Conservation (phyloP, 345 rosid genomes). For the Citrus inodora region DNA sequence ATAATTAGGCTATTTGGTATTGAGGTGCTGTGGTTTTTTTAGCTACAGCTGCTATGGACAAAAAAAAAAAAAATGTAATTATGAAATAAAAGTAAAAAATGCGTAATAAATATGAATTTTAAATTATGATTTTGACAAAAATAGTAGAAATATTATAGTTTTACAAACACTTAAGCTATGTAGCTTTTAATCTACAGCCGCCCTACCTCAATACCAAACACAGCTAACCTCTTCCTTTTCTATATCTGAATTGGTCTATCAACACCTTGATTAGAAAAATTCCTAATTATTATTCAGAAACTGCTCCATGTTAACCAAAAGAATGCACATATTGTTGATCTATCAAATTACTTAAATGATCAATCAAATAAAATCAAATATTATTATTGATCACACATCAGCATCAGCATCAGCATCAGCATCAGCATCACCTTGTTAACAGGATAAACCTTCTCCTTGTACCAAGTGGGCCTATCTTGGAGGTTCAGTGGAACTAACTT, state of each 20-base stretch:
- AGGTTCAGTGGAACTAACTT: conserved; percentile 75
- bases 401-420: conserved; percentile 3
- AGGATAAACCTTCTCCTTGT: conserved; percentile 78
- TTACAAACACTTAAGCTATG: too few relatives aligned
- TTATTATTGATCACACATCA: neutral
- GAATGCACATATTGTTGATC: neutral
- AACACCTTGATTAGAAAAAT: neutral
- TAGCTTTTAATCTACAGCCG: too few relatives aligned
- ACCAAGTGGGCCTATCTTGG: conserved; percentile 81
- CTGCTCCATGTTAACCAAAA: neutral
- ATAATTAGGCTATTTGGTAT: too few relatives aligned
- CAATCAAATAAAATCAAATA: neutral
- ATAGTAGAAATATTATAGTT: too few relatives aligned
- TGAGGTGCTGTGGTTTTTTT: accelerated
- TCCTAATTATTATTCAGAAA: too few relatives aligned
- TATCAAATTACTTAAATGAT: too few relatives aligned
- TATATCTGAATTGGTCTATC: neutral
- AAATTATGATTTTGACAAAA: too few relatives aligned
- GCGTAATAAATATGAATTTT: too few relatives aligned
- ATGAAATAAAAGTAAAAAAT: too few relatives aligned
- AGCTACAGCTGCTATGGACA: too few relatives aligned
- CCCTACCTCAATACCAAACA: too few relatives aligned
- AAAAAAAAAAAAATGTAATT: too few relatives aligned
- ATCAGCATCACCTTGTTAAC: conserved; percentile 56
- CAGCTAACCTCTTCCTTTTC: neutral